Evolutionary conservation across 2,329 filamentous ascomycete genomes (phyloP), one percentile per base, ranked within the genome.

Genomic region (Fusarium dlaminii): DNA sequence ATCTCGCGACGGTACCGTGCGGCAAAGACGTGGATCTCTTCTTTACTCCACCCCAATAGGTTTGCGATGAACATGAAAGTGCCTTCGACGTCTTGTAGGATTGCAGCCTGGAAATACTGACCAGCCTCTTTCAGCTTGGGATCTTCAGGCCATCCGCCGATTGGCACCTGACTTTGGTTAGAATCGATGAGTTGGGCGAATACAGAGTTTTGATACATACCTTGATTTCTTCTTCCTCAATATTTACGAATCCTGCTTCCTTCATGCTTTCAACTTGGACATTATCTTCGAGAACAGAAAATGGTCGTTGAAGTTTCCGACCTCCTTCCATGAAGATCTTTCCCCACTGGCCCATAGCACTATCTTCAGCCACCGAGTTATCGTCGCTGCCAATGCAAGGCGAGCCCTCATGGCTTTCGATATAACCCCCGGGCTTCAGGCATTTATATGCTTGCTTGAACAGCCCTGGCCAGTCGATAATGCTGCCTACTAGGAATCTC

Each of bases 331-430:
- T 27, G 7, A 69, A 69, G 5, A 69, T 52, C 18, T 68, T 55
- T 0, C 66, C 66, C 66, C 66, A 69, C n/a, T 69, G 66, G 1
- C 63, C 56, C 51, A 69, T 68, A 3, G 66, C 66, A 10, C 63
- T 68, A 17, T 61, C 48, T 11, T n/a, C 20, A 0, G 39, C 12
- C 6, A 69, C 64, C 0, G 63, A 63, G 17, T 43, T 30, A 49
- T 68, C 56, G 14, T 68, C 57, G 6, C 57, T 70, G 1, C 51
- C 39, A 6, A 70, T 48, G 3, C 27, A 17, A 0, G 66, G 64
- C 0, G 56, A 40, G 11, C 11, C 52, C 27, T 68, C 51, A 4
- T 70, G 57, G 6, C 51, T 68, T 43, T 70, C 64, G 6, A 70
- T 58, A 3, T 24, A 68, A 1, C 60, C 68, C 2, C 68, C 66